Percentiles rank a stretch among this genome's conserved stretches.
phyloP scores from a whole-genome alignment of 345 rosid species.

The Pugionium dolabratum region DNA sequence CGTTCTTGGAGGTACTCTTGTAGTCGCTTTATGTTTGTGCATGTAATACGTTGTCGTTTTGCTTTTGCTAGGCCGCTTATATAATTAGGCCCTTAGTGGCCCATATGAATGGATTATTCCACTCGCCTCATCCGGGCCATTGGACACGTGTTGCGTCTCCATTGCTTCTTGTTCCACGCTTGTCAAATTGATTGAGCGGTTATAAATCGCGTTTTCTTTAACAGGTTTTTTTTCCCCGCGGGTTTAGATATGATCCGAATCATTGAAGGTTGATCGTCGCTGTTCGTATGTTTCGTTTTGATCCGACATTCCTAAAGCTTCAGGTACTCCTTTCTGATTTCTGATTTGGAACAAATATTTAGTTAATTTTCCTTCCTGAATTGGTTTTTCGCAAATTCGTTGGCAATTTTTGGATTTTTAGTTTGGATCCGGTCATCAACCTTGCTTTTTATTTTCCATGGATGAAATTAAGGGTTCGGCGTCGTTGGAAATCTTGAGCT shows the following conservation, averaged over 20 bases:
- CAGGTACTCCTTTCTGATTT: slow-evolving; percentile 17
- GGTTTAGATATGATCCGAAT: slow-evolving; percentile 12
- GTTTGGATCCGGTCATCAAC: slow-evolving; percentile 26
- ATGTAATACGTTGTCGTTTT: background rate
- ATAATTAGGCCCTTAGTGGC: background rate
- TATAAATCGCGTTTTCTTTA: slow-evolving; percentile 1
- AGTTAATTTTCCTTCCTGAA: background rate
- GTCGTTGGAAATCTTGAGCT: too few species aligned
- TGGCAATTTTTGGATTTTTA: background rate
- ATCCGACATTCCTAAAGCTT: slow-evolving; percentile 38
- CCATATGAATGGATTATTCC: background rate
- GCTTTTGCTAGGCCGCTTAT: slow-evolving; percentile 7
- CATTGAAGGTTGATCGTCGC: slow-evolving; percentile 17
- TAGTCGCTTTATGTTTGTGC: slow-evolving; percentile 37
- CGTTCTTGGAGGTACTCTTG: slow-evolving; percentile 61
- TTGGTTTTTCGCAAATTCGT: slow-evolving; percentile 23
- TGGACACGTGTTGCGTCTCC: slow-evolving; percentile 36
- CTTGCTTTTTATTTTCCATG: background rate
- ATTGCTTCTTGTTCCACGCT: slow-evolving; percentile 23
- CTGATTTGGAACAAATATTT: background rate
- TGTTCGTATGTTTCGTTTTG: slow-evolving; percentile 39
- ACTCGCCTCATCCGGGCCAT: slow-evolving; percentile 10
- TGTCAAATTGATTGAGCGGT: slow-evolving; percentile 14
- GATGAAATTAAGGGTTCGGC: background rate
- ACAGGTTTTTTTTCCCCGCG: slow-evolving; percentile 10